phyloP scores from a whole-genome alignment of 768 basidiomycete genomes.

The Xanthoconium purpureum region DNA sequence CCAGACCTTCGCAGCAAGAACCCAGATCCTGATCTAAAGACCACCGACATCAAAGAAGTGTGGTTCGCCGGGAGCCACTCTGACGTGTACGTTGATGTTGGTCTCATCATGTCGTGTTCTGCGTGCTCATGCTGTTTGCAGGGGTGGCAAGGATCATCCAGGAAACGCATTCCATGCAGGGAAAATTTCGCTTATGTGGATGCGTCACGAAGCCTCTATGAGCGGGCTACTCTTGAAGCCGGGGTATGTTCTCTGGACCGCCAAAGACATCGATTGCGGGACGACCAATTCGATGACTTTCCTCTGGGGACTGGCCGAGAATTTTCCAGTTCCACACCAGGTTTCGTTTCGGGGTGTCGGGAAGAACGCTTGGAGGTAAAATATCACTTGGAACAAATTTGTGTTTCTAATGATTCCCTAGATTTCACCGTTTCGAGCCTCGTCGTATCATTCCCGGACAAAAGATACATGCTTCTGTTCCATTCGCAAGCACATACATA shows the following conservation, averaged over 20 bases:
- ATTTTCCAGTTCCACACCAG: conserved; percentile 2
- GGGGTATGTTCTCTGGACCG: conserved; percentile 1
- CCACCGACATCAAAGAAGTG: neutral
- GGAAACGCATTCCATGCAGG: conserved; percentile 4
- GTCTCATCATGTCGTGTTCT: neutral
- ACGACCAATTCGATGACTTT: neutral
- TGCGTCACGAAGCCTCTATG: neutral
- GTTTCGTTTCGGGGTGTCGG: conserved; percentile 3
- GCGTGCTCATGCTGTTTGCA: neutral
- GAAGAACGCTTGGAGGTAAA: conserved; percentile 1
- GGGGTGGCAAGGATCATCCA: conserved; percentile 1
- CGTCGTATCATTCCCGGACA: neutral
- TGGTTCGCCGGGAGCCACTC: neutral
- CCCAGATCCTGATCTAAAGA: neutral
- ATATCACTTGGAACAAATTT: neutral
- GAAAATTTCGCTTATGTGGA: conserved; percentile 7
- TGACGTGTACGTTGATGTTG: neutral
- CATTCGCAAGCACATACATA: conserved; percentile 2
- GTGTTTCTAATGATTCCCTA: neutral
- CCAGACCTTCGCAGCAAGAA: neutral
- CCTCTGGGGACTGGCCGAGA: neutral
- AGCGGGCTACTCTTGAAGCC: conserved; percentile 3
- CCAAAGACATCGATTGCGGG: neutral
- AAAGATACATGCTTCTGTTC: conserved; percentile 6
- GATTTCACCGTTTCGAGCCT: conserved; percentile 1